A percentile compares a stretch with the other conserved stretches of the same genome.
These are phyloP conservation scores for Prosopis cineraria DNA, from an alignment of 306 rosid genomes.

Conservation along the genomic window DNA sequence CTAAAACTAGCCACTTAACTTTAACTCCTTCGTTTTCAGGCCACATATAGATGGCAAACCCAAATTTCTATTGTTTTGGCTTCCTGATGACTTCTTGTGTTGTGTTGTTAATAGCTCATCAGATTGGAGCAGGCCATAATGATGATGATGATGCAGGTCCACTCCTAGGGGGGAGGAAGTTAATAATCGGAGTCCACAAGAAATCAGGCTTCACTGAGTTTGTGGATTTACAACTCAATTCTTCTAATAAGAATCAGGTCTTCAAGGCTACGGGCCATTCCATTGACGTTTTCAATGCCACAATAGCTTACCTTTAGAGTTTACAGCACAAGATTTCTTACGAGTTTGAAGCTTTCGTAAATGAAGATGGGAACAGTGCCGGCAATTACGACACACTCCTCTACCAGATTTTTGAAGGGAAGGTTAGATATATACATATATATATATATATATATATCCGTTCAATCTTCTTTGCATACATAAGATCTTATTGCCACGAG, in stretches of 20 bases:
- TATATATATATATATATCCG: too few species aligned
- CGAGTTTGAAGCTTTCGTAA: neutral
- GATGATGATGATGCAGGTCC: neutral
- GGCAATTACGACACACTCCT: neutral
- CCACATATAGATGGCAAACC: too few species aligned
- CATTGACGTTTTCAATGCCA: constrained; percentile 2
- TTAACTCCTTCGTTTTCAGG: neutral
- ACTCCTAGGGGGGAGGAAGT: neutral
- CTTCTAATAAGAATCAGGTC: neutral
- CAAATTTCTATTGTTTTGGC: too few species aligned
- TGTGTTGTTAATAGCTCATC: neutral
- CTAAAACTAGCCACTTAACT: too few species aligned
- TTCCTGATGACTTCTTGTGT: neutral
- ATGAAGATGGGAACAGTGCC: neutral
- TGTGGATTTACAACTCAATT: neutral
- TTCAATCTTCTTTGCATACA: too few species aligned
- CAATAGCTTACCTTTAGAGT: neutral
- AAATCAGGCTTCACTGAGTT: neutral
- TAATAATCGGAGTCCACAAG: neutral
- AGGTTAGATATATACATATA: too few species aligned
- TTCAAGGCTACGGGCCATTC: neutral
- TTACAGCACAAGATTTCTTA: neutral
- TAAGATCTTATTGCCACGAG: too few species aligned
- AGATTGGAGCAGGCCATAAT: neutral
- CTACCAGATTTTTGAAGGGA: neutral